Base-by-base conservation (phyloP, 2,329 filamentous ascomycete genomes). In the Thelonectria rubi region DNA sequence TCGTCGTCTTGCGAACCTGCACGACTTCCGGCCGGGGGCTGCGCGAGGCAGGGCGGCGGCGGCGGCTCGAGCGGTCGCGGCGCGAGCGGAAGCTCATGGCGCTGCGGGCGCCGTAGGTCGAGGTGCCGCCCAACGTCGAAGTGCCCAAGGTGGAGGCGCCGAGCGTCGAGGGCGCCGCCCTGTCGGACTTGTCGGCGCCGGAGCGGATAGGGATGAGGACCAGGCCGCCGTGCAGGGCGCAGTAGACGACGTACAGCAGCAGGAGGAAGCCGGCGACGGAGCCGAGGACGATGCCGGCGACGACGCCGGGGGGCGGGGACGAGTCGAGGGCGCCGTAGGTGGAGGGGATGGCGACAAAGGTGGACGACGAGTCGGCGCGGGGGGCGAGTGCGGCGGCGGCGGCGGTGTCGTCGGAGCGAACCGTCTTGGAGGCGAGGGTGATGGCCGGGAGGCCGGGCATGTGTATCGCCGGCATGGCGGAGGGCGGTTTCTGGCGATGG, bases 191-290 rank as follows among this genome's bases (percentile, higher is more conserved):
- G 66, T 70, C 37, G 61, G 39, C 24, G 17, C 57, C 49, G 32
- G 21, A 34, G 46, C 53, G 56, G 18, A 69, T 67, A 37, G 66
- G 62, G 32, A 71, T 63, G 55, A 72, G 72, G 39, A 75, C 69
- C 2, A 78, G 80, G 1, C 77, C 77, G 30, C 80, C 76, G 61
- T 81, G 80, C 30, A 85, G 73, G n/a, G 77, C 77, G 2, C 80
- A 77, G 71, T 84, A 85, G 58, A 86, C 65, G 12, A 86, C 69
- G 73, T 82, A 82, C 30, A 87, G 74, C 12, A 86, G 63, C 34
- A 88, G 75, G 32, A 87, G 72, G 72, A 87, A 84, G 54, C 80
- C 85, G 26, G 75, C 78, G 49, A 82, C 77, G 43, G 78, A 76
- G 64, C 80, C 81, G 52, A 83, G 74, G 5, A 81, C 78, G 60